phyloP scores from a whole-genome alignment of 148 eudicot genomes.

The Fallopia convolvulus region DNA sequence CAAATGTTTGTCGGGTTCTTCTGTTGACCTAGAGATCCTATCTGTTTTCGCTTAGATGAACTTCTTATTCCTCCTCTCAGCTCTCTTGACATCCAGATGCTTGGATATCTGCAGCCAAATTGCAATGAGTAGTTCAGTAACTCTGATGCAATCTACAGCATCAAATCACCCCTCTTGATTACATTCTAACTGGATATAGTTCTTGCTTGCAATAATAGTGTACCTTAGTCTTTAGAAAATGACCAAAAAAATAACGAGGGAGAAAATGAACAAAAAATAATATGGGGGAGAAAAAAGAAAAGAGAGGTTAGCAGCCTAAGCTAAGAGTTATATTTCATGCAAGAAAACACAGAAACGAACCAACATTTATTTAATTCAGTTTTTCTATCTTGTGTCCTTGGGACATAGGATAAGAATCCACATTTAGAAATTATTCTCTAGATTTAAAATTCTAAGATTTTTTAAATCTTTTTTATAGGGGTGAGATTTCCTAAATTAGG shows the following conservation, averaged over 20 bases:
- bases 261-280: not conserved
- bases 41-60: not conserved
- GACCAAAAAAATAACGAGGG: too few relatives aligned
- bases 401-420: too few relatives aligned
- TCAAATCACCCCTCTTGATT: not conserved
- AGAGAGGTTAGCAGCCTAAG: not conserved
- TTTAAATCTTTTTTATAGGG: too few relatives aligned
- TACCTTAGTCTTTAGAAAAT: too few relatives aligned
- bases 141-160: not conserved
- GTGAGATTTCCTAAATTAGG: too few relatives aligned
- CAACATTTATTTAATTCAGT: not conserved
- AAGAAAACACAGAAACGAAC: too few relatives aligned
- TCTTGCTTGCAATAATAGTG: not conserved
- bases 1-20: constrained; percentile 6
- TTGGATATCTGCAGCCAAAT: not conserved
- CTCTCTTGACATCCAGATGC: constrained; percentile 9
- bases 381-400: too few relatives aligned
- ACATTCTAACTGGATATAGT: not conserved
- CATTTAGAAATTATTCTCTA: too few relatives aligned
- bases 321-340: not conserved
- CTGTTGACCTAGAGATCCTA: not conserved
- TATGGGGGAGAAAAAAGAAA: not conserved
- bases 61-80: not conserved
- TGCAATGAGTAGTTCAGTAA: not conserved
- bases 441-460: too few relatives aligned